These are phyloP conservation scores for Suillus variegatus DNA, from an alignment of 768 basidiomycete genomes.

Conservation along the genomic window DNA sequence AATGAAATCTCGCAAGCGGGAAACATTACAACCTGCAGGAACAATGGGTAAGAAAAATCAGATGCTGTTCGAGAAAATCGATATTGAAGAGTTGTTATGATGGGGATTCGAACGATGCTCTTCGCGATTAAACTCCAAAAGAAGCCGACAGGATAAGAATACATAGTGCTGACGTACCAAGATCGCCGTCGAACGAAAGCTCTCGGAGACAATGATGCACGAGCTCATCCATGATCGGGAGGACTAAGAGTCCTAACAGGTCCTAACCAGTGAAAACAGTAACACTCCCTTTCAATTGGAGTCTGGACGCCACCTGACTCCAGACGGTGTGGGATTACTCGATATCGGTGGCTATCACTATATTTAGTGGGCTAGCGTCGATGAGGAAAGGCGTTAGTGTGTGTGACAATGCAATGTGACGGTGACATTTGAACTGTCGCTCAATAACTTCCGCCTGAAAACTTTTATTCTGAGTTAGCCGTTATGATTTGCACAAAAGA, in stretches of 20 bases:
- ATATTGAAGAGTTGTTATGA: slow-evolving; percentile 21
- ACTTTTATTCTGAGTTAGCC: too few species aligned
- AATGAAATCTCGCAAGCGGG: slow-evolving; percentile 73
- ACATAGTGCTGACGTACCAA: slow-evolving; percentile 57
- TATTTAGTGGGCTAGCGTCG: neutral
- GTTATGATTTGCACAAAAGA: too few species aligned
- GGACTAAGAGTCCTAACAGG: neutral
- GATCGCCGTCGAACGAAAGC: slow-evolving; percentile 87
- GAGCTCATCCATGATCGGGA: slow-evolving; percentile 72
- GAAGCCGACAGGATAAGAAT: neutral
- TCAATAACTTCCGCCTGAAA: too few species aligned
- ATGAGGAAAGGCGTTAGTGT: slow-evolving; percentile 4
- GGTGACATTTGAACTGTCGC: too few species aligned
- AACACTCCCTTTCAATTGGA: neutral
- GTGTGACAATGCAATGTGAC: too few species aligned
- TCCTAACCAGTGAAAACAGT: neutral
- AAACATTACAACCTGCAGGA: slow-evolving; percentile 66
- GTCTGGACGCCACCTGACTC: neutral
- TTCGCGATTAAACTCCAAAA: slow-evolving; percentile 1
- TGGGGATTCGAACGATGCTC: slow-evolving; percentile 48
- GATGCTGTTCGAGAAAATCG: slow-evolving; percentile 15
- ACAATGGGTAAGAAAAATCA: slow-evolving; percentile 13
- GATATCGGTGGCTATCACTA: neutral
- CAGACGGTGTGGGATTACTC: slow-evolving; percentile 8
- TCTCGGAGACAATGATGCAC: slow-evolving; percentile 83